A percentile compares a stretch with the other conserved stretches of the same genome.
phyloP scores from a whole-genome alignment of 768 basidiomycete species.

The Kwoniella dejecticola region DNA sequence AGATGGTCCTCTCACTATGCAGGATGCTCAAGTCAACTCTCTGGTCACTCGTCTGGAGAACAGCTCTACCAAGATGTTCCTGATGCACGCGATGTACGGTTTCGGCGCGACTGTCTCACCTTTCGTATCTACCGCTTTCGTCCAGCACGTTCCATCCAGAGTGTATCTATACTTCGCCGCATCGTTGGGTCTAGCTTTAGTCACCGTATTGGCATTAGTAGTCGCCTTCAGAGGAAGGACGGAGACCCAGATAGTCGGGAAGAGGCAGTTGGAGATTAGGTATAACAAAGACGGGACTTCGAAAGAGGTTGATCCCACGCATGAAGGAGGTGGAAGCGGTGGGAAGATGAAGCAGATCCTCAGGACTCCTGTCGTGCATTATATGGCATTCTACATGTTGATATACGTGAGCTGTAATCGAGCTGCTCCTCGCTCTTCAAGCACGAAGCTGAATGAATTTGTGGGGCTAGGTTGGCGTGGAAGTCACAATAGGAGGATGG shows the following conservation, averaged over 20 bases:
- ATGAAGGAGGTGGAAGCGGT: slow-evolving; percentile 20
- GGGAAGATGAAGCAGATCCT: slow-evolving; percentile 51
- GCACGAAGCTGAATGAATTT: background rate
- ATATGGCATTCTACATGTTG: slow-evolving; percentile 52
- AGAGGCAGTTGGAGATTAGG: slow-evolving; percentile 4
- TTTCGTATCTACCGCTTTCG: slow-evolving; percentile 78
- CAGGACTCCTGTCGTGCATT: slow-evolving; percentile 41
- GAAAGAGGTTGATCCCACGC: background rate
- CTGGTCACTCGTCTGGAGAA: slow-evolving; percentile 59
- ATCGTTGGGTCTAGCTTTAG: slow-evolving; percentile 68
- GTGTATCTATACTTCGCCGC: slow-evolving; percentile 68
- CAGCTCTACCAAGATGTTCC: slow-evolving; percentile 56
- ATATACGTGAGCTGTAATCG: slow-evolving; percentile 50
- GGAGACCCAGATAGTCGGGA: slow-evolving; percentile 65
- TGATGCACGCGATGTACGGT: slow-evolving; percentile 51
- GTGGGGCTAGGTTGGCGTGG: slow-evolving; percentile 49
- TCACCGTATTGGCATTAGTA: slow-evolving; percentile 63
- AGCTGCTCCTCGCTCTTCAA: no score
- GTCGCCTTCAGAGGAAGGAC: slow-evolving; percentile 68
- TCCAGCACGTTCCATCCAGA: slow-evolving; percentile 24
- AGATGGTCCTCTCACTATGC: background rate
- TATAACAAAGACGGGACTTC: slow-evolving; percentile 1
- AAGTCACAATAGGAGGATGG: slow-evolving; percentile 57
- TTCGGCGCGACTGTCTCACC: slow-evolving; percentile 66
- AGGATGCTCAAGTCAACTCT: slow-evolving; percentile 62